phyloP scores from a whole-genome alignment of 768 basidiomycete species.

The Lanmaoa pseudosensibilis region DNA sequence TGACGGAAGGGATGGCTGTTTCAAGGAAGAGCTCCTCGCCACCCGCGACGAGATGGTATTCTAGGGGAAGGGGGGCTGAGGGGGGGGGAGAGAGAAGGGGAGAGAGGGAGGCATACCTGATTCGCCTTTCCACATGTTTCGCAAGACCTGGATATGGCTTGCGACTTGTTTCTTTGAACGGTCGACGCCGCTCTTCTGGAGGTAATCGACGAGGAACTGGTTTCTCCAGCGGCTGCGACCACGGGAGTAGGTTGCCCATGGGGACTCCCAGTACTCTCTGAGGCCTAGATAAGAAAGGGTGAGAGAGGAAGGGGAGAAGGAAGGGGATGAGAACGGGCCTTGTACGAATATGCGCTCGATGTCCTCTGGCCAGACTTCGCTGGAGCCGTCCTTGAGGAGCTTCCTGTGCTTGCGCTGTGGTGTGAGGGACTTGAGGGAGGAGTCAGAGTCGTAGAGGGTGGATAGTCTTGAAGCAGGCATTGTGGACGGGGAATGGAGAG shows the following conservation, averaged over 20 bases:
- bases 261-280: conserved; percentile 75
- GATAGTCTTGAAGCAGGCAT: conserved; percentile 29
- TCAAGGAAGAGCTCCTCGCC: conserved; percentile 70
- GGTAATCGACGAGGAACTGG: conserved; percentile 82
- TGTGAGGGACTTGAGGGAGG: conserved; percentile 39
- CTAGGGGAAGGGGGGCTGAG: conserved; percentile 35
- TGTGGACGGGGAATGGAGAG: conserved; percentile 1
- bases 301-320: not conserved
- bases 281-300: conserved; percentile 48
- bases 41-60: conserved; percentile 77
- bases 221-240: conserved; percentile 82
- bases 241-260: conserved; percentile 76
- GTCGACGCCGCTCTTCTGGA: conserved; percentile 64
- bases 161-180: conserved; percentile 87
- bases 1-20: conserved; percentile 46
- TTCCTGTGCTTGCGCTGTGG: conserved; percentile 83
- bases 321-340: conserved; percentile 40
- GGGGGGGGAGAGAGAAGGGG: not conserved
- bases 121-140: conserved; percentile 88
- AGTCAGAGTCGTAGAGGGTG: conserved; percentile 21
- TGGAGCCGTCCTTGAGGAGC: conserved; percentile 76
- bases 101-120: conserved; percentile 47
- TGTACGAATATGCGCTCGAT: conserved; percentile 78
- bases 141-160: conserved; percentile 81
- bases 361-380: conserved; percentile 80